Conservation (phyloP, 139 green algal genomes). For the Chlamydomonas schloesseri region DNA sequence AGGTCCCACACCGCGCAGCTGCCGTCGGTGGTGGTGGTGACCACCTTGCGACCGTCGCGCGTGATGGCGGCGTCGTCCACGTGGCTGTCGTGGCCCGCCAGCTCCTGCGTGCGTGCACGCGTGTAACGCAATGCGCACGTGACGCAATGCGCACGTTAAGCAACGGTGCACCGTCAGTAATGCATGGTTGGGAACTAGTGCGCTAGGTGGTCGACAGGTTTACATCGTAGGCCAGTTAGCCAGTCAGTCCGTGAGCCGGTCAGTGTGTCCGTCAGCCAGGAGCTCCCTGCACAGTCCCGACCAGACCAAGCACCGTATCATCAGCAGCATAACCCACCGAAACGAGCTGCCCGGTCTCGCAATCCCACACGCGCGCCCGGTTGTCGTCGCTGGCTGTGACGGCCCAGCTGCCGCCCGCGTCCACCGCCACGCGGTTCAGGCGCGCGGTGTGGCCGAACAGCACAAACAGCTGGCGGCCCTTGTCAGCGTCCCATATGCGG, state of each 20-base stretch:
- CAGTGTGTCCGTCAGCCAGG: too few relatives aligned
- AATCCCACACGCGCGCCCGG: constrained; percentile 79
- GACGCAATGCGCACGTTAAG: too few relatives aligned
- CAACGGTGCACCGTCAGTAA: too few relatives aligned
- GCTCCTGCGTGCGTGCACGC: too few relatives aligned
- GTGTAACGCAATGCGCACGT: too few relatives aligned
- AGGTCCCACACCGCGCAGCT: constrained; percentile 45
- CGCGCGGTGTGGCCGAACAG: constrained; percentile 58
- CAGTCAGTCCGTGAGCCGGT: too few relatives aligned
- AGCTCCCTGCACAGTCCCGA: too few relatives aligned
- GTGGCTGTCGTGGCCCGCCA: constrained; percentile 70
- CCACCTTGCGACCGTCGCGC: constrained; percentile 40
- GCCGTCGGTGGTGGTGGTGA: not conserved
- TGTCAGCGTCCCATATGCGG: constrained; percentile 71
- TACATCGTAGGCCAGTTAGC: too few relatives aligned
- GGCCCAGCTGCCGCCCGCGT: constrained; percentile 49
- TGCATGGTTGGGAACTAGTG: too few relatives aligned
- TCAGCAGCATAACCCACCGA: too few relatives aligned
- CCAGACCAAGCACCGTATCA: too few relatives aligned
- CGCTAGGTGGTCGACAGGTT: too few relatives aligned
- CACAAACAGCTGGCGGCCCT: constrained; percentile 64
- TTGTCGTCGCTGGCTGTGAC: constrained; percentile 80
- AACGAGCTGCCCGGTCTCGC: constrained; percentile 33
- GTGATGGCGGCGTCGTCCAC: constrained; percentile 72
- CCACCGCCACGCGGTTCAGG: constrained; percentile 50